Evolutionary conservation across 139 green algal species (phyloP).

Genomic region (Micractinium sp.): DNA sequence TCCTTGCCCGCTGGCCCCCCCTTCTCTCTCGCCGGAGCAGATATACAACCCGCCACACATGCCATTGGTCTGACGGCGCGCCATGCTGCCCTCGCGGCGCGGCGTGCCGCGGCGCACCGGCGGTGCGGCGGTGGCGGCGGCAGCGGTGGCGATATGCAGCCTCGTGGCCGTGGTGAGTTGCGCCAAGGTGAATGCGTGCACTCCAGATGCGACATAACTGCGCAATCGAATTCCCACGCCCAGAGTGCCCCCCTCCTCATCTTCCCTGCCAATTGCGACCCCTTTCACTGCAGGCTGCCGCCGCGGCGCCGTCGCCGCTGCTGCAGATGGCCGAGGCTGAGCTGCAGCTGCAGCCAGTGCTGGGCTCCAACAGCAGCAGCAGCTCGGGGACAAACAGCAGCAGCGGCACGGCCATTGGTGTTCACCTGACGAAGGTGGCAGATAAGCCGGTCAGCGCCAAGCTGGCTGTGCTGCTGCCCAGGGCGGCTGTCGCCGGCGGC

Average conservation of each 20-base stretch:
- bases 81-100: not conserved
- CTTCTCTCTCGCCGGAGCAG: too few relatives aligned
- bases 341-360: not conserved
- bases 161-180: not conserved
- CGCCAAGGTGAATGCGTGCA: not conserved
- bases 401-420: not conserved
- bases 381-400: not conserved
- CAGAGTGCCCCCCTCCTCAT: not conserved
- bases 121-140: not conserved
- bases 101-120: too few relatives aligned
- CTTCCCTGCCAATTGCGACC: not conserved
- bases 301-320: not conserved
- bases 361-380: constrained; percentile 5
- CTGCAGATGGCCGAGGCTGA: constrained; percentile 12
- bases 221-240: not conserved
- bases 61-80: not conserved
- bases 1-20: too few relatives aligned
- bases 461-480: not conserved
- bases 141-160: too few relatives aligned
- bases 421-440: not conserved
- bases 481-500: not conserved
- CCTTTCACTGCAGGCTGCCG: not conserved
- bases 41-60: not conserved
- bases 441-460: not conserved
- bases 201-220: not conserved